Base-by-base conservation (phyloP, 2,329 filamentous ascomycete genomes). In the Fusarium sp. region DNA sequence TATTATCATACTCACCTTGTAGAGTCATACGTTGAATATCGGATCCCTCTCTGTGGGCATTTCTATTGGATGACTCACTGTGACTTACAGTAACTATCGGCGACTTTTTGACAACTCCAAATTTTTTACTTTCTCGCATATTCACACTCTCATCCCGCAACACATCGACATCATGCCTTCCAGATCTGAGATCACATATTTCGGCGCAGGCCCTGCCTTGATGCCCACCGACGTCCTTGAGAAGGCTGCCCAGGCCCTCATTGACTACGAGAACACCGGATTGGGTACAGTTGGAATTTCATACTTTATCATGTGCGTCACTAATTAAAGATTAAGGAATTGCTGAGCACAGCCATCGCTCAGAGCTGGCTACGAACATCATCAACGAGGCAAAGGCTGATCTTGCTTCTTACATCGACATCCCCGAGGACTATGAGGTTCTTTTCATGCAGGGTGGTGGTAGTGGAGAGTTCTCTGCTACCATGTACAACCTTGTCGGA, bases 291-390 rank as follows among this genome's bases (percentile, higher is more conserved):
- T 13, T 5, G 42, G 17, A 18, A 50, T 42, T 14, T n/a, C 25
- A 43, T n/a, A 29, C 25, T 43, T 43, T 6, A 21, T 31, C 23
- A 13, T 43, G 15, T n/a, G 29, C 25, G 25, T 50, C 23, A 50
- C 48, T 50, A 31, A 50, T 43, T 25, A 29, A 23, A 31, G n/a
- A 17, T 21, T 17, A 29, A 50, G 48, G 36, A 51, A 86, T 97
- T 41, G 93, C 92, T 66, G 95, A 98, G 80, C 93, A 96, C 77
- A 95, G 91, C 11, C 95, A 98, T 79, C 92, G 95, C 68, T 96
- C 92, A 15, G 84, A 87, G 63, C 86, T 92, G 42, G 95, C 95
- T 25, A 87, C 88, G 67, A 87, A 89, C 66, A 93, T 98, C 74
- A 87, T 98, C 70, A 89, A 91, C 66, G 85, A 92, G 67, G 87